Evolutionary conservation across 495 filamentous ascomycete species (phyloP).

Genomic region (Penicillium diatomitis): DNA sequence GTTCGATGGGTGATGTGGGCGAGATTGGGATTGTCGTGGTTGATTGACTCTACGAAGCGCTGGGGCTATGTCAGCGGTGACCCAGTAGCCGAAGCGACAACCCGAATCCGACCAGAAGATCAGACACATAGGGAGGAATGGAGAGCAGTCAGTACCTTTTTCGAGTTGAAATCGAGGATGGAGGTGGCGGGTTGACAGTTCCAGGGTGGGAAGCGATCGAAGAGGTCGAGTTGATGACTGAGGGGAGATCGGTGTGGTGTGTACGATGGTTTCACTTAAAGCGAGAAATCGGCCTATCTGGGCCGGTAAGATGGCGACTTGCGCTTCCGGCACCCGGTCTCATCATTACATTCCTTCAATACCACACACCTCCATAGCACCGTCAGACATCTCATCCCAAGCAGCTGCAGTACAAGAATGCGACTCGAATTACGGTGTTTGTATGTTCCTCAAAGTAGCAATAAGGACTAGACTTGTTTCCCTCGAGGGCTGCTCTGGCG

Average conservation of each 20-base stretch:
- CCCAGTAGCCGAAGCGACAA: constrained; percentile 16
- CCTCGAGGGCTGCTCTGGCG: too few relatives aligned
- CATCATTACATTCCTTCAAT: constrained; percentile 17
- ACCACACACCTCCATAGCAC: neutral
- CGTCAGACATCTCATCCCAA: too few relatives aligned
- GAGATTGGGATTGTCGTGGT: constrained; percentile 20
- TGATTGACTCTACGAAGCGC: constrained; percentile 30
- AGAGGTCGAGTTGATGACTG: constrained; percentile 1
- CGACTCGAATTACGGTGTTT: too few relatives aligned
- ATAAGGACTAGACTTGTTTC: too few relatives aligned
- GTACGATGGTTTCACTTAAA: constrained; percentile 39
- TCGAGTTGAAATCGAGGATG: neutral
- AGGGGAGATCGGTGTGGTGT: constrained; percentile 14
- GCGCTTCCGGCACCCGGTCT: constrained; percentile 21
- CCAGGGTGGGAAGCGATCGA: too few relatives aligned
- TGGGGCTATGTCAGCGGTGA: constrained; percentile 38
- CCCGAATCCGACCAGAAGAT: constrained; percentile 7
- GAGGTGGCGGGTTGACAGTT: neutral
- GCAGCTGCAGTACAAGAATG: too few relatives aligned
- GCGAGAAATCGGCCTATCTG: constrained; percentile 31
- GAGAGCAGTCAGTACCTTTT: neutral
- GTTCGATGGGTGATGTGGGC: constrained; percentile 20
- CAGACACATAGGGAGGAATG: constrained; percentile 1
- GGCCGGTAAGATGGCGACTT: constrained; percentile 33
- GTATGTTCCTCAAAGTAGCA: too few relatives aligned